These are phyloP conservation scores for Neocatenulostroma microsporum DNA, from an alignment of 2,329 filamentous ascomycete genomes.

Conservation along the genomic window DNA sequence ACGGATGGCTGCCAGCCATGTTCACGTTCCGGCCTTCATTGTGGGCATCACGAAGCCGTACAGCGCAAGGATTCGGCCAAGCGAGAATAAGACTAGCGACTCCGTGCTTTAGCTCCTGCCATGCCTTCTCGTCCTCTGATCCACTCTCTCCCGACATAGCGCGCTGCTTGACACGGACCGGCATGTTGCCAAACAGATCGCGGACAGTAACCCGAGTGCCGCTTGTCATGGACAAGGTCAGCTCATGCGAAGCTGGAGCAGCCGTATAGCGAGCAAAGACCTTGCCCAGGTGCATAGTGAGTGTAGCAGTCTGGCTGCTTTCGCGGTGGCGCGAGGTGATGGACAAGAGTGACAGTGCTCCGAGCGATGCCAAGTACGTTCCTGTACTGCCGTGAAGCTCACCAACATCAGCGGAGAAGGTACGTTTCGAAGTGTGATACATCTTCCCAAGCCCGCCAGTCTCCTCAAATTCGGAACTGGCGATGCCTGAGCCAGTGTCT, in stretches of 20 bases:
- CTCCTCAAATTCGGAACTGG: slow-evolving; percentile 61
- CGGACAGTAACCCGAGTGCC: slow-evolving; percentile 70
- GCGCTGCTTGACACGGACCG: slow-evolving; percentile 79
- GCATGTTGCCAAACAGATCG: slow-evolving; percentile 83
- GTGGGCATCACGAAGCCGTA: slow-evolving; percentile 52
- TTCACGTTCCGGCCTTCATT: slow-evolving; percentile 17
- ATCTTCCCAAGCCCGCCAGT: slow-evolving; percentile 61
- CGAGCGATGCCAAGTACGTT: slow-evolving; percentile 68
- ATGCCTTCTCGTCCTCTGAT: slow-evolving; percentile 53
- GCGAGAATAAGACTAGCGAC: slow-evolving; percentile 62
- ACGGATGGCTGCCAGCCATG: slow-evolving; percentile 15
- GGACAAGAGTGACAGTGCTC: slow-evolving; percentile 65
- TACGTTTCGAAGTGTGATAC: slow-evolving; percentile 66
- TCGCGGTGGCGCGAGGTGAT: slow-evolving; percentile 63
- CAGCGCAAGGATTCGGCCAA: slow-evolving; percentile 51
- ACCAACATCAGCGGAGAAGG: slow-evolving; percentile 30
- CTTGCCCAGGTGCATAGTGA: slow-evolving; percentile 64
- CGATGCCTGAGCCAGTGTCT: slow-evolving; percentile 76
- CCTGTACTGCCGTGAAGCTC: slow-evolving; percentile 60
- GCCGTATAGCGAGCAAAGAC: slow-evolving; percentile 58
- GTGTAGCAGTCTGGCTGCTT: slow-evolving; percentile 54
- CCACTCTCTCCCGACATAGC: slow-evolving; percentile 45
- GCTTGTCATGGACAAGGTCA: slow-evolving; percentile 8
- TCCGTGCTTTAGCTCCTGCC: slow-evolving; percentile 53
- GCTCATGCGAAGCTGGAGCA: slow-evolving; percentile 49